These are phyloP conservation scores for Zizania palustris DNA, from an alignment of 202 grass and related monocot species.

Conservation along the genomic window DNA sequence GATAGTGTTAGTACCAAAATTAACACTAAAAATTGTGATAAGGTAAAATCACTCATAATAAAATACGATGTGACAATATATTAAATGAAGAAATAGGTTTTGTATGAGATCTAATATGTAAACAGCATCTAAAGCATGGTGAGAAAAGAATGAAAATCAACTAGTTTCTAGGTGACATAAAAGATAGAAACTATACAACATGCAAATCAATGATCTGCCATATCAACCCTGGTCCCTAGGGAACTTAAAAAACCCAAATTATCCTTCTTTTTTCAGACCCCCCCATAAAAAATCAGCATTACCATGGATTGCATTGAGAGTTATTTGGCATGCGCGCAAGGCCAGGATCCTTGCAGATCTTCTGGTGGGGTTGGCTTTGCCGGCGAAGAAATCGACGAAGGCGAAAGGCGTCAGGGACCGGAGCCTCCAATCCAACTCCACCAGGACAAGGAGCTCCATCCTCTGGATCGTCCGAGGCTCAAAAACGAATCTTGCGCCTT, in stretches of 20 bases:
- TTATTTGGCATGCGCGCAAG: constrained; percentile 44
- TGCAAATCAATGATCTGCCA: not conserved
- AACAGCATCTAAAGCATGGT: too few relatives aligned
- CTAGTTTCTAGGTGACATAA: too few relatives aligned
- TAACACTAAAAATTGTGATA: too few relatives aligned
- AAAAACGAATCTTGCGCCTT: constrained; percentile 51
- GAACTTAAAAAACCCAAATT: not conserved
- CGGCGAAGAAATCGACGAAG: constrained; percentile 60
- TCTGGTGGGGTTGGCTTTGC: constrained; percentile 48
- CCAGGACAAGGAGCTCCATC: constrained; percentile 72
- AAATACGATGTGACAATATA: too few relatives aligned
- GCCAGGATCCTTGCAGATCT: constrained; percentile 42
- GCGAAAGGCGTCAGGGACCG: constrained; percentile 63
- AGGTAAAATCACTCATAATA: too few relatives aligned
- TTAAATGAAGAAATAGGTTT: too few relatives aligned
- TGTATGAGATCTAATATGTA: too few relatives aligned
- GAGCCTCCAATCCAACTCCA: constrained; percentile 62
- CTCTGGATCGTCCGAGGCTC: constrained; percentile 57
- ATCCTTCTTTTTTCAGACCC: not conserved
- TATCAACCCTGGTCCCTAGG: not conserved
- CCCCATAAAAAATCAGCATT: not conserved
- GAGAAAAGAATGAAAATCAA: too few relatives aligned
- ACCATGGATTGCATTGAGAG: constrained; percentile 50
- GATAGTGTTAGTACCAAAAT: too few relatives aligned
- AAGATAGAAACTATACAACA: not conserved